Evolutionary conservation across 352 stramenopile species (phyloP), one percentile per base, ranked within the genome.

Genomic region (Peronospora destructor): DNA sequence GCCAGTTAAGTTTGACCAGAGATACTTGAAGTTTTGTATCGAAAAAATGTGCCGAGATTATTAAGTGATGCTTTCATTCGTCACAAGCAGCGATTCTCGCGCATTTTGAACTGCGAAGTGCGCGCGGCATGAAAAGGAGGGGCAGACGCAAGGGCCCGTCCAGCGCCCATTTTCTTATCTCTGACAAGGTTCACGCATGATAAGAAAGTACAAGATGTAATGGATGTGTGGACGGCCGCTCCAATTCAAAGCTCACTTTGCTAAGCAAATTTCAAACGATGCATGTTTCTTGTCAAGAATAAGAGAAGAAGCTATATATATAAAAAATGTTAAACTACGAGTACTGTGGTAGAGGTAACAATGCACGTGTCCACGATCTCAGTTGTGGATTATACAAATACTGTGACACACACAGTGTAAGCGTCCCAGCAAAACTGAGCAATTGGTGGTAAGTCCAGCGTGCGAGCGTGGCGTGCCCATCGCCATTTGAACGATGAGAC

Each of bases 21-120:
- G 56, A 56, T 11, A 26, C 10, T 57, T 48, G 34, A 8, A 10
- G n/a, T 34, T 50, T 57, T 47, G 44, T 56, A 57, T 42, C 33
- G 26, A 64, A n/a, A n/a, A n/a, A 66, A 61, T 66, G 45, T 66
- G 39, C 33, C 29, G 35, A 29, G 32, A 47, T 66, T 66, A 58
- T 65, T 32, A 26, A 12, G 30, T 23, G 11, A 16, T 19, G 23
- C 35, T 19, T 32, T 26, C 23, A 41, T 29, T 46, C 36, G 51
- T 59, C 45, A 25, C 28, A 29, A 19, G 30, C 10, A 11, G 16
- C 36, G 32, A 63, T 65, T 40, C 30, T 21, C 10, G 3, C 26
- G 39, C 25, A 56, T 57, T 52, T n/a, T 54, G 42, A 50, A 11
- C 30, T 66, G 7, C 30, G 33, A 61, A 57, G 52, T 61, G 51